Conservation (phyloP, 164 flowering plant genomes). For the Platanus orientalis region DNA sequence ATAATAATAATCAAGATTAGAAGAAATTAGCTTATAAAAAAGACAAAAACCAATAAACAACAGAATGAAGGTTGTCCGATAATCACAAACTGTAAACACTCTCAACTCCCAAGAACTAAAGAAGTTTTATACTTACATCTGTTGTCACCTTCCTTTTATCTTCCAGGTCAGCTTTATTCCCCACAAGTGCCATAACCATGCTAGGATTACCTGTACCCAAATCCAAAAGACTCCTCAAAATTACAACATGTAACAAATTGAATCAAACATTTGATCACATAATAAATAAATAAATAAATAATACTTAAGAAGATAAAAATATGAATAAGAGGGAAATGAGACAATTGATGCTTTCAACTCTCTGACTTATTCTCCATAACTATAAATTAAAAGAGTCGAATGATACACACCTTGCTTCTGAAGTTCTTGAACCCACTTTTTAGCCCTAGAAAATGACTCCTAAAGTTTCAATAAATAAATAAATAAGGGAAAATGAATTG, state of each 20-base stretch:
- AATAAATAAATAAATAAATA: neutral
- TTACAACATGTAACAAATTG: neutral
- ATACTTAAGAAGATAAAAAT: no score
- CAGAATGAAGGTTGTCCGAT: no score
- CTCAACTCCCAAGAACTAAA: no score
- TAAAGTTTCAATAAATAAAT: constrained; percentile 15
- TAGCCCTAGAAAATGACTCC: no score
- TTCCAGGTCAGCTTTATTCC: constrained; percentile 75
- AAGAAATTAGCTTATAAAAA: no score
- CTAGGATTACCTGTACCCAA: constrained; percentile 62
- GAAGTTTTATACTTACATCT: constrained; percentile 34
- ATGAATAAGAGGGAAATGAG: neutral
- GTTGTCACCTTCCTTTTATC: constrained; percentile 62
- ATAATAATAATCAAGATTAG: no score
- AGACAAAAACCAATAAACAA: no score
- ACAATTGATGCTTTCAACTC: neutral
- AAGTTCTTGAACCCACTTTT: no score
- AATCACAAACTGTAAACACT: no score
- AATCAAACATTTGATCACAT: neutral
- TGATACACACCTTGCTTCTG: constrained; percentile 51
- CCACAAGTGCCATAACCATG: constrained; percentile 91
- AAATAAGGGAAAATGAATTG: no score
- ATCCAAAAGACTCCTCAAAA: neutral
- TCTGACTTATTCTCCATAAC: neutral
- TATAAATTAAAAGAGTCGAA: neutral